Evolutionary conservation across 768 basidiomycete genomes (phyloP).

Genomic region (Calocera cornea): DNA sequence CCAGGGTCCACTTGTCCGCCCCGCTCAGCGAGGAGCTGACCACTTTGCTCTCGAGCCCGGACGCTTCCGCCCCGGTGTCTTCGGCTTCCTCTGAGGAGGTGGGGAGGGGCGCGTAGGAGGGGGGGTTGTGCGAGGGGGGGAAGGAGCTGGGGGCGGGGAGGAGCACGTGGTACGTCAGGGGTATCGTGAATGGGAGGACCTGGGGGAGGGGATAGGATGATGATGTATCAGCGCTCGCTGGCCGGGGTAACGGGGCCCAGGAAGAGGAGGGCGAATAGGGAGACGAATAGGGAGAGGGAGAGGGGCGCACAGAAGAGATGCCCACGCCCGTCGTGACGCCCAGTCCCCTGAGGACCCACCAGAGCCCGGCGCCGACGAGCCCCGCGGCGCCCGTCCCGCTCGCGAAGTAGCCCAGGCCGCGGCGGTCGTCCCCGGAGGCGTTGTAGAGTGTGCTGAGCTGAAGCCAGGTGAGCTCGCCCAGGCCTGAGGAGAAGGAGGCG

Average conservation of each 20-base stretch:
- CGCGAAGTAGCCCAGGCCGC: constrained; percentile 84
- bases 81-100: constrained; percentile 25
- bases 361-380: constrained; percentile 77
- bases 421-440: constrained; percentile 54
- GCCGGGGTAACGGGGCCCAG: no score
- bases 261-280: no score
- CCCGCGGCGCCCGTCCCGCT: constrained; percentile 92
- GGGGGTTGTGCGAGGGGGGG: constrained; percentile 23
- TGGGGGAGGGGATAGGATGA: constrained; percentile 23
- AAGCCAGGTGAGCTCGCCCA: constrained; percentile 89
- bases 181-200: constrained; percentile 73
- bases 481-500: constrained; percentile 77
- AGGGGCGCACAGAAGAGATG: constrained; percentile 71
- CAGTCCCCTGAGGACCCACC: constrained; percentile 83
- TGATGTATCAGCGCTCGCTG: no score
- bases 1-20: constrained; percentile 66
- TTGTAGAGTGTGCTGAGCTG: constrained; percentile 79
- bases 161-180: constrained; percentile 60
- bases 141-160: constrained; percentile 52
- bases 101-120: constrained; percentile 29
- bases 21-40: constrained; percentile 41
- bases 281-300: no score
- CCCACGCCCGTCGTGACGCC: constrained; percentile 78
- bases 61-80: constrained; percentile 31
- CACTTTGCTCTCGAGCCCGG: constrained; percentile 24